Percentiles rank a stretch among this genome's conserved stretches.
Conservation (phyloP, 1,284 basidiomycete genomes). For the Vanrija humicola region DNA sequence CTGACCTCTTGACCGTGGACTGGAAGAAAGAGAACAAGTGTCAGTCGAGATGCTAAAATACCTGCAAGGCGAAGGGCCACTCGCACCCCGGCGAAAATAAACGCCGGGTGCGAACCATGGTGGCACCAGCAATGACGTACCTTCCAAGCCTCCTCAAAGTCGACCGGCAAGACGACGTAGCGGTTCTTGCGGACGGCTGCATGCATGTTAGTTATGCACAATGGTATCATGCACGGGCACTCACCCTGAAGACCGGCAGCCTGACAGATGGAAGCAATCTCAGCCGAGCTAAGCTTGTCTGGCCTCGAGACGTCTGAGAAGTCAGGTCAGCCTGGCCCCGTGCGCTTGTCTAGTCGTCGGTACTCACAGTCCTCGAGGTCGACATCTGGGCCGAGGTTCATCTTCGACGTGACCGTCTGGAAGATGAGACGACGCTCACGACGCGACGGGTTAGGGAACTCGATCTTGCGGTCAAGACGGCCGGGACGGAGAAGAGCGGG, state of each 20-base stretch:
- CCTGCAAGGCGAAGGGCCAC: slow-evolving; percentile 21
- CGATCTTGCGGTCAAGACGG: slow-evolving; percentile 97
- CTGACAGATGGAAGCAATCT: slow-evolving; percentile 94
- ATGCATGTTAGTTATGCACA: neutral
- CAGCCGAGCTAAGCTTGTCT: slow-evolving; percentile 90
- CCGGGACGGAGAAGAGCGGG: slow-evolving; percentile 97
- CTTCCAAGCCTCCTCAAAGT: slow-evolving; percentile 99
- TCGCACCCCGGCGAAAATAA: slow-evolving; percentile 17
- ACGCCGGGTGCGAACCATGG: slow-evolving; percentile 6
- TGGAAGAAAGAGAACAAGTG: slow-evolving; percentile 46
- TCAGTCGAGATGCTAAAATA: slow-evolving; percentile 7
- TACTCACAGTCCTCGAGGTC: slow-evolving; percentile 93
- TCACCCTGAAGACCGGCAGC: slow-evolving; percentile 93
- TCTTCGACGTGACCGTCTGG: slow-evolving; percentile 95
- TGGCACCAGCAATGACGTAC: slow-evolving; percentile 55
- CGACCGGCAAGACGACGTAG: slow-evolving; percentile 92
- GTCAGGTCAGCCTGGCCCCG: slow-evolving; percentile 7
- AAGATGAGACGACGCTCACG: slow-evolving; percentile 97
- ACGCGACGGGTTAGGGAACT: slow-evolving; percentile 91
- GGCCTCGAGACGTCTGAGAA: slow-evolving; percentile 85
- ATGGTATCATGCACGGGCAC: slow-evolving; percentile 5
- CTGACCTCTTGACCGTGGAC: slow-evolving; percentile 80
- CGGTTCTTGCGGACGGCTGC: slow-evolving; percentile 94
- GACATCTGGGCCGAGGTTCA: slow-evolving; percentile 97
- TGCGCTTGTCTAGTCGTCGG: neutral